Conservation (phyloP, 2,329 filamentous ascomycete species). For the Elsinoe necatrix region DNA sequence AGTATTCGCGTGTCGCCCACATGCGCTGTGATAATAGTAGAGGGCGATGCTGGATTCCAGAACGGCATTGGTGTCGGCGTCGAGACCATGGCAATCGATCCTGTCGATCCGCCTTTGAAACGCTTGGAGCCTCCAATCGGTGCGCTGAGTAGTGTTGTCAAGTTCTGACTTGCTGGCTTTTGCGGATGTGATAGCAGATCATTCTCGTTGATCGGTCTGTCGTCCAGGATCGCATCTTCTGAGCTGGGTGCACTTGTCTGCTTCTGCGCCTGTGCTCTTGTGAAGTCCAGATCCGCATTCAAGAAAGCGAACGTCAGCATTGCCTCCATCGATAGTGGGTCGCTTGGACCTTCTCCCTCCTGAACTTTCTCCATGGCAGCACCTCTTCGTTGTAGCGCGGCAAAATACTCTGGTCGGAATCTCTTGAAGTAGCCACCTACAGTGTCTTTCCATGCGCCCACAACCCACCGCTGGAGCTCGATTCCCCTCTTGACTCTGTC, state of each 20-base stretch:
- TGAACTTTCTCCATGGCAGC: constrained; percentile 28
- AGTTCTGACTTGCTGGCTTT: constrained; percentile 33
- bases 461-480: constrained; percentile 60
- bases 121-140: constrained; percentile 63
- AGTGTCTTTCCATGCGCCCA: constrained; percentile 69
- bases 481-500: constrained; percentile 38
- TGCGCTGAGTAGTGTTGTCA: constrained; percentile 39
- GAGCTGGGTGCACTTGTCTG: constrained; percentile 30
- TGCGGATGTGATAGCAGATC: constrained; percentile 66
- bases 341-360: constrained; percentile 27
- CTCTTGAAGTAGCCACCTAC: constrained; percentile 92
- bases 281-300: constrained; percentile 88
- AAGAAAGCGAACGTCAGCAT: constrained; percentile 89
- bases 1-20: constrained; percentile 89
- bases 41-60: constrained; percentile 84
- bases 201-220: constrained; percentile 73
- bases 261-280: constrained; percentile 78
- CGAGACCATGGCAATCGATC: constrained; percentile 80
- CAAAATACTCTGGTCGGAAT: constrained; percentile 71
- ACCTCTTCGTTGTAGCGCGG: constrained; percentile 28
- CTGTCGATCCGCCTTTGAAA: constrained; percentile 91
- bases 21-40: constrained; percentile 77
- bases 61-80: constrained; percentile 87
- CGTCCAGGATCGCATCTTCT: constrained; percentile 58
- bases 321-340: constrained; percentile 54